Conservation (phyloP, 2,329 filamentous ascomycete genomes). For the Penicillium sp. region DNA sequence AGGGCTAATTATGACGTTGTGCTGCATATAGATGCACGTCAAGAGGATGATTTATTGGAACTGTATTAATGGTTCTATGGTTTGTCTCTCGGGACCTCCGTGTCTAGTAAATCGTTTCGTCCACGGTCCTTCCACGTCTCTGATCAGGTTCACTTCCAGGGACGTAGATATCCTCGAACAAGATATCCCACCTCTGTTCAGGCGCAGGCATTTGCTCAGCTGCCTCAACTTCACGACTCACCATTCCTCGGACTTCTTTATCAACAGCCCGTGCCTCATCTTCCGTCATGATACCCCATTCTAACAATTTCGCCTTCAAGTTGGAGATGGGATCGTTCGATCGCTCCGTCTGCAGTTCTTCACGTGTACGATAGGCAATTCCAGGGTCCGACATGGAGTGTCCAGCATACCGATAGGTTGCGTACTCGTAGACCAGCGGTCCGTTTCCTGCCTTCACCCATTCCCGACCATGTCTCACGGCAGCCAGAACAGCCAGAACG, state of each 20-base stretch:
- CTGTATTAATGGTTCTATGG: not conserved
- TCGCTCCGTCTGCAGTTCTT: constrained; percentile 93
- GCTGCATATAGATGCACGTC: not conserved
- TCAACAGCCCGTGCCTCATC: constrained; percentile 91
- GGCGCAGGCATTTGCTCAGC: constrained; percentile 84
- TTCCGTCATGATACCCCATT: constrained; percentile 84
- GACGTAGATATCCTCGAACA: constrained; percentile 94
- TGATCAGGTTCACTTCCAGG: constrained; percentile 78
- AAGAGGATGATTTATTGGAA: not conserved
- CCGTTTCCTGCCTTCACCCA: constrained; percentile 81
- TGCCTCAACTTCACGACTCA: constrained; percentile 81
- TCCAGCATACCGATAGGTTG: constrained; percentile 98
- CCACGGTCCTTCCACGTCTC: constrained; percentile 76
- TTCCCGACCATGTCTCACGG: constrained; percentile 89
- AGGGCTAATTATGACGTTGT: constrained; percentile 3
- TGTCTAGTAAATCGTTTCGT: constrained; percentile 78
- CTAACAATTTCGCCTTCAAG: constrained; percentile 89
- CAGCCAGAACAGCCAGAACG: constrained; percentile 94
- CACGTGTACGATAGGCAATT: constrained; percentile 97
- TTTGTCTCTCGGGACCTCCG: not conserved
- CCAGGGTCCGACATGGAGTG: constrained; percentile 99
- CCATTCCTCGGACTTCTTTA: constrained; percentile 79
- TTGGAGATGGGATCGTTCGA: constrained; percentile 96
- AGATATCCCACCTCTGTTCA: constrained; percentile 71
- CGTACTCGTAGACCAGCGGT: constrained; percentile 94